Base-by-base conservation (phyloP, 352 stramenopile species). In the Lagenidium giganteum region DNA sequence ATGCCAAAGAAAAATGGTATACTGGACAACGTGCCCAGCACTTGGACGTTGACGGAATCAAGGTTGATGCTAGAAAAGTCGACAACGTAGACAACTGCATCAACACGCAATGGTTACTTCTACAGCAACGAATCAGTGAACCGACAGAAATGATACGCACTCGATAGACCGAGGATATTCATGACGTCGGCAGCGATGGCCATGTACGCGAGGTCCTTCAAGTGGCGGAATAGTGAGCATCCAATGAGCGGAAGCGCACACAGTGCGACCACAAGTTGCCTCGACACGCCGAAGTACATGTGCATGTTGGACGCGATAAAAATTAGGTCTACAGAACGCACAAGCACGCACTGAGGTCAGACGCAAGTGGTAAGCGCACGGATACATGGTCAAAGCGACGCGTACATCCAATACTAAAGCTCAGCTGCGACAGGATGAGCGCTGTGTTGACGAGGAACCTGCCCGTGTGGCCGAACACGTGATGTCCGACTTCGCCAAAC, bases 241-340 rank as follows among this genome's bases (percentile, higher is more conserved):
- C 55, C 32, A 1, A 67, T 33, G 12, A 92, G 55, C 12, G 55
- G 58, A 5, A 61, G 54, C 18, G 78, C 46, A 16, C 57, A 66
- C 25, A 64, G 24, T 20, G 59, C 17, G 34, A 72, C 61, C 22
- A 70, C 53, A 26, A 45, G 27, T 21, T 58, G 36, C 30, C 64
- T 71, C 22, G 48, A 50, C 26, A 76, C 27, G 18, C 34, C 40
- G 21, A 61, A 60, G 43, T 87, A 75, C 24, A 51, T 75, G 31
- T 80, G 63, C 9, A 86, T 51, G 52, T 93, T 93, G 7, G 69
- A 61, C 5, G 73, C 65, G 33, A 94, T 90, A 47, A 94, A 94
- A 52, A 92, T 87, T 17, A 94, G 57, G 49, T 94, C 61, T 29
- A 26, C n/a, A 29, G 18, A 42, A 21, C 23, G 8, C 20, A 16